A percentile compares a stretch with the other conserved stretches of the same genome.
Evolutionary conservation across 257 asterid genomes (phyloP).

Genomic region (Lithospermum erythrorhizon): DNA sequence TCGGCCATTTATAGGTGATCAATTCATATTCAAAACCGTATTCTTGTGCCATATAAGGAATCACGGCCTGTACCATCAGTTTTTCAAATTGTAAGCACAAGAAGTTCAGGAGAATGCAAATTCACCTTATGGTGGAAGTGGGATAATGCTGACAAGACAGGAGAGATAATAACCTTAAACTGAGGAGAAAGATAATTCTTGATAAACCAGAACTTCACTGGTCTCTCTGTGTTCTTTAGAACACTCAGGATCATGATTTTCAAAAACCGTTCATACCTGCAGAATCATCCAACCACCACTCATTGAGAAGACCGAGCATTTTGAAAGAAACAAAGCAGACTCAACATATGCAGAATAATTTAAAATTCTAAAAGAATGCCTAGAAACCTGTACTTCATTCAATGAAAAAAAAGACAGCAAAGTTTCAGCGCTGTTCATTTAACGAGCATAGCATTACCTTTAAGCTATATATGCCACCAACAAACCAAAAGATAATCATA

Average conservation of each 20-base stretch:
- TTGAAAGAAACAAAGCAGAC: slow-evolving; percentile 1
- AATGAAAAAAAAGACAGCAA: neutral
- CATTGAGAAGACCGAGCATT: slow-evolving; percentile 1
- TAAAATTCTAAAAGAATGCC: neutral
- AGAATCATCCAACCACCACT: slow-evolving; percentile 4
- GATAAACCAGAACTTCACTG: slow-evolving; percentile 97
- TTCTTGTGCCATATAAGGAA: slow-evolving; percentile 88
- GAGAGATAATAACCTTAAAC: slow-evolving; percentile 56
- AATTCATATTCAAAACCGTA: slow-evolving; percentile 89
- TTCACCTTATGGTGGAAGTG: slow-evolving; percentile 4
- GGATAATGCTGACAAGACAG: slow-evolving; percentile 6
- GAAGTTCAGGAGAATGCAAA: slow-evolving; percentile 4
- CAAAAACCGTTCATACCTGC: slow-evolving; percentile 93
- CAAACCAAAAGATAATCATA: slow-evolving; percentile 8
- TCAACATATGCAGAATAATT: neutral
- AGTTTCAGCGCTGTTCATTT: no score
- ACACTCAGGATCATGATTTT: slow-evolving; percentile 92
- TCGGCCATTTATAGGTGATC: slow-evolving; percentile 97
- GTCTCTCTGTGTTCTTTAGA: slow-evolving; percentile 76
- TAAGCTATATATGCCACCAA: no score
- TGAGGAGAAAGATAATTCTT: slow-evolving; percentile 98
- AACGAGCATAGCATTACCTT: no score
- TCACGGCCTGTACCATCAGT: slow-evolving; percentile 56
- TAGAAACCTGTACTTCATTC: neutral
- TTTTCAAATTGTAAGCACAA: slow-evolving; percentile 4